Conservation (phyloP, 805 yeast species). For the Blastobotrys robertii region DNA sequence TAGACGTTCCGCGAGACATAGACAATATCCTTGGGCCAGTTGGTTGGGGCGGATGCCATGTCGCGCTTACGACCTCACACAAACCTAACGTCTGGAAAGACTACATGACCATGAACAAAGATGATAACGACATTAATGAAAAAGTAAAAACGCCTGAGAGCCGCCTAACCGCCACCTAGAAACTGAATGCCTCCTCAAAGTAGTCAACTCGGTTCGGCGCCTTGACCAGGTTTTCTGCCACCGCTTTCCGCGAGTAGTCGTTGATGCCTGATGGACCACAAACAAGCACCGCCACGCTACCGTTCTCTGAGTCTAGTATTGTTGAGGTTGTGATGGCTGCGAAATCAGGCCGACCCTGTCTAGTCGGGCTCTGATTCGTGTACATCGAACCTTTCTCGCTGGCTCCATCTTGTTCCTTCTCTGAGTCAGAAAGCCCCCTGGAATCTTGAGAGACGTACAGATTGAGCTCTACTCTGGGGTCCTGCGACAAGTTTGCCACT, state of each 20-base stretch:
- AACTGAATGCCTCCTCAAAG: background rate
- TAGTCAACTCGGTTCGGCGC: background rate
- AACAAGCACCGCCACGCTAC: background rate
- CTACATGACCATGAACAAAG: too few species aligned
- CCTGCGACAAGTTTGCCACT: background rate
- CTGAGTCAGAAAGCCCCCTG: background rate
- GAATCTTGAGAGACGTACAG: background rate
- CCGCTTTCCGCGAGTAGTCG: background rate
- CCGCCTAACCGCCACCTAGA: too few species aligned
- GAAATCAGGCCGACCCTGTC: background rate
- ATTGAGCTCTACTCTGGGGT: background rate
- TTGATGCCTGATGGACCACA: background rate
- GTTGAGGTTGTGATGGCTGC: too few species aligned
- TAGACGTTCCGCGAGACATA: conserved; percentile 10
- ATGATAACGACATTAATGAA: too few species aligned
- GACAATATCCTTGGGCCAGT: conserved; percentile 14
- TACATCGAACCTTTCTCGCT: background rate
- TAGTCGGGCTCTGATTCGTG: background rate
- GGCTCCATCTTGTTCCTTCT: background rate
- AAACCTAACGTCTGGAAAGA: too few species aligned
- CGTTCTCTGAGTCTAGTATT: too few species aligned
- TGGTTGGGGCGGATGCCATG: conserved; percentile 10
- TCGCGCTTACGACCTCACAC: background rate
- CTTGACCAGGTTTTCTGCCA: conserved; percentile 1
- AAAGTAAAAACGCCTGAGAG: too few species aligned